Evolutionary conservation across 2,329 filamentous ascomycete species (phyloP).

Genomic region (Passalora sequoiae): DNA sequence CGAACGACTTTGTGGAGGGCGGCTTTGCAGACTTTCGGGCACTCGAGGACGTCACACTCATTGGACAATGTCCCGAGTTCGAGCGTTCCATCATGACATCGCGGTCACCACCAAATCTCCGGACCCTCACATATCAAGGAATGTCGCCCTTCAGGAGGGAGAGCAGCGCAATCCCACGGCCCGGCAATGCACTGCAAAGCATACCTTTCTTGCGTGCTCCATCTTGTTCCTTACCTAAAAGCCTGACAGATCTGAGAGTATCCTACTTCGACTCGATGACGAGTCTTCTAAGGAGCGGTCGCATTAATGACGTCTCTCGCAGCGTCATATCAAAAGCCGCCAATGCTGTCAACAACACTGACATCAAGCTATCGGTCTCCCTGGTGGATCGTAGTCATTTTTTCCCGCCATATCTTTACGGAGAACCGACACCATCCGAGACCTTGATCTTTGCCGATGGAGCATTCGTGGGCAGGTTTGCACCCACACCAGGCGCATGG

Average conservation of each 20-base stretch:
- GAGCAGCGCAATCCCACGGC: not conserved
- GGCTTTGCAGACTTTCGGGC: slow-evolving; percentile 18
- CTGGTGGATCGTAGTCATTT: slow-evolving; percentile 9
- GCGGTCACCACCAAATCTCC: slow-evolving; percentile 16
- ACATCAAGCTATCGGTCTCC: slow-evolving; percentile 11
- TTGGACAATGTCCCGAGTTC: slow-evolving; percentile 19
- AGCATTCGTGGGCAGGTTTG: slow-evolving; percentile 6
- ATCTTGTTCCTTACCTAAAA: slow-evolving; percentile 10
- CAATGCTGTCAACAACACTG: slow-evolving; percentile 3
- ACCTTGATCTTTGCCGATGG: slow-evolving; percentile 1
- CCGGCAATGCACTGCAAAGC: not conserved
- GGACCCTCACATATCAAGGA: slow-evolving; percentile 9
- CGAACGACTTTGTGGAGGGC: slow-evolving; percentile 11
- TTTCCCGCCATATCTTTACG: slow-evolving; percentile 23
- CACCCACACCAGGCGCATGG: too few relatives aligned
- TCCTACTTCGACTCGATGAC: slow-evolving; percentile 7
- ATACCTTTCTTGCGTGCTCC: slow-evolving; percentile 22
- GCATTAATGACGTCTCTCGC: slow-evolving; percentile 1
- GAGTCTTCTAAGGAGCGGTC: not conserved
- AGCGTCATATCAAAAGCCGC: slow-evolving; percentile 9
- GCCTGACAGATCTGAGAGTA: slow-evolving; percentile 9
- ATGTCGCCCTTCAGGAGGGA: slow-evolving; percentile 10
- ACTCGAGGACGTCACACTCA: slow-evolving; percentile 14
- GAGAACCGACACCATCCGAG: slow-evolving; percentile 16
- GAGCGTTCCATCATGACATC: slow-evolving; percentile 22